Evolutionary conservation across 73 alveolate species (phyloP).

Genomic region (Tetrahymena elliotti): DNA sequence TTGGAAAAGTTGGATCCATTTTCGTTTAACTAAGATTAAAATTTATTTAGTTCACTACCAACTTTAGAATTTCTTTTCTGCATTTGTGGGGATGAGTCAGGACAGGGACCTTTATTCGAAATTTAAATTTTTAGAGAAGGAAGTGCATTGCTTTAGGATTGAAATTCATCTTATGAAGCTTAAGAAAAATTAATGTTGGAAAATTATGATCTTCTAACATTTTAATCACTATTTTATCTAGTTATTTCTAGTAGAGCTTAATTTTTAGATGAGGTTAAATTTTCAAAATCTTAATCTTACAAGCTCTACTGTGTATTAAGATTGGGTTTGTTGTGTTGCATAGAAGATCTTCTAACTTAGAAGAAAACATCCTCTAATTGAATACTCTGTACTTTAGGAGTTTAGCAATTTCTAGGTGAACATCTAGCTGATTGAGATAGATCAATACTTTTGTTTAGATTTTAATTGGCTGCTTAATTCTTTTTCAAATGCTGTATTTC

Average conservation of each 20-base stretch:
- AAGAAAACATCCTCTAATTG: neutral
- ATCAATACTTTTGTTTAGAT: neutral
- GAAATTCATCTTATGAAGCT: neutral
- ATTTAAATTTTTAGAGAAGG: neutral
- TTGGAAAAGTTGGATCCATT: neutral
- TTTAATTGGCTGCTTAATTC: neutral
- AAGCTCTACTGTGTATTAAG: neutral
- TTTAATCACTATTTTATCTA: neutral
- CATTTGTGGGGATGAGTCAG: neutral
- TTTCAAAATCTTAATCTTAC: neutral
- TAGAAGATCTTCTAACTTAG: neutral
- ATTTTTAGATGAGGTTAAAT: too few species aligned
- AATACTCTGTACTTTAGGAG: neutral
- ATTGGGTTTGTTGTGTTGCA: neutral
- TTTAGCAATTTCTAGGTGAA: neutral
- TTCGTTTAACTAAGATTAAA: neutral
- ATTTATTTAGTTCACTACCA: neutral
- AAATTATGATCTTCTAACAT: neutral
- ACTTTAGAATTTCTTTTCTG: neutral
- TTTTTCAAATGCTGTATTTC: neutral
- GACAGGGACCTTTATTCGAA: neutral
- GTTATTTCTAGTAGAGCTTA: neutral
- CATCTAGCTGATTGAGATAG: neutral
- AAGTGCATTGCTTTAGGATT: neutral
- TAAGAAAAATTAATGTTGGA: neutral